phyloP scores from a whole-genome alignment of 148 eudicot genomes.

The Suaeda aralocaspica region DNA sequence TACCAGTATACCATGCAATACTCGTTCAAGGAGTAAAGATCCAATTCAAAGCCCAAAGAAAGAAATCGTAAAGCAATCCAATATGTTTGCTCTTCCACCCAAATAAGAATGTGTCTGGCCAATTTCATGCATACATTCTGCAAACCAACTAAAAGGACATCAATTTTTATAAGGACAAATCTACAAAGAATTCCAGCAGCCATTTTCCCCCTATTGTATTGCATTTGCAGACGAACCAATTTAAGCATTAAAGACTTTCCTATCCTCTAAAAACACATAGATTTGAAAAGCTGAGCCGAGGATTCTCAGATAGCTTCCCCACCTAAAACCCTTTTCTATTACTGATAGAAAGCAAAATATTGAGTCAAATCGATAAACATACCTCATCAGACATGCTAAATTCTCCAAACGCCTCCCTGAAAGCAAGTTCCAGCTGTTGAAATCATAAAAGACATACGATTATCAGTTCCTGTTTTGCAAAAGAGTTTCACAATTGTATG shows the following conservation, averaged over 20 bases:
- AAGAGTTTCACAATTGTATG: not conserved
- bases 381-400: constrained; percentile 66
- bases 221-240: not conserved
- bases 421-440: constrained; percentile 78
- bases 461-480: not conserved
- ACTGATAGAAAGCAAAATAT: not conserved
- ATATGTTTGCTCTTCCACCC: constrained; percentile 97
- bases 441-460: constrained; percentile 17
- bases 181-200: not conserved
- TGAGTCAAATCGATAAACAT: constrained; percentile 15
- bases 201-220: not conserved
- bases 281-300: not conserved
- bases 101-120: constrained; percentile 64
- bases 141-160: constrained; percentile 33
- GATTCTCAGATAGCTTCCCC: not conserved
- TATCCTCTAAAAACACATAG: not conserved
- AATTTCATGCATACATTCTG: constrained; percentile 55
- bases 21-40: constrained; percentile 74
- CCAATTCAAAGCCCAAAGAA: constrained; percentile 81
- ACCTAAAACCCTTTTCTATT: constrained; percentile 1
- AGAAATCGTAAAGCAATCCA: constrained; percentile 93
- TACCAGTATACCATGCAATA: constrained; percentile 99
- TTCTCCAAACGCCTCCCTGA: constrained; percentile 66
- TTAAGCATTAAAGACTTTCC: not conserved
- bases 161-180: constrained; percentile 18